Base-by-base conservation (phyloP, 2,329 filamentous ascomycete species). In the Colletotrichum spaethianum region DNA sequence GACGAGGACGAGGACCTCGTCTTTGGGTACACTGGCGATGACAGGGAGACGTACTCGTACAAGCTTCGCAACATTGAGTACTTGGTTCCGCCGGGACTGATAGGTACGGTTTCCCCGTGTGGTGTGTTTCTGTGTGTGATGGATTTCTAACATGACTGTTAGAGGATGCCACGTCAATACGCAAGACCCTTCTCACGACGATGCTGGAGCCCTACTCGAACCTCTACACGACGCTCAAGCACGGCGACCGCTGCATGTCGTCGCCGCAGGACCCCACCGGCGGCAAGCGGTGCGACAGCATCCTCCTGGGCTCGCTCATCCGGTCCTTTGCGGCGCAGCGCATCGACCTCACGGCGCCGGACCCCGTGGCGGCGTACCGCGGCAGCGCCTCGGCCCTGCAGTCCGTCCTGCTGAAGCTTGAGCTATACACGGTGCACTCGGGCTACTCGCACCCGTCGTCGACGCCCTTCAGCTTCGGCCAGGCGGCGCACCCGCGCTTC, bases 291-390 rank as follows among this genome's bases (percentile, higher is more conserved):
- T 72, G 70, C 9, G 70, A 72, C 70, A 72, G 70, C 46, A 64
- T 72, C 23, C 52, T 72, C 9, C 23, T 72, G 4, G 70, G 70
- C 1, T 72, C 70, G 1, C 65, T 72, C n/a, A 72, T 72, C 20
- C 42, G 16, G 14, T 72, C 70, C 16, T 60, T 72, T 23, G 60
- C 70, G 0, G 44, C 53, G 3, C 59, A 64, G 4, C n/a, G 23
- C 0, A 12, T 72, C 26, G 70, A 72, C 20, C 52, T 72, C n/a
- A 55, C 60, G 2, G 65, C 59, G 0, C 14, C 44, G 38, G 59
- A 60, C 0, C 65, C 65, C 4, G 59, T 46, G 31, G 33, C 55
- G 16, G 65, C 59, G 1, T 72, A 69, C 53, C 53, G 59, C n/a
- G 70, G 65, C 2, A 69, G 65, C 33, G 65, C 53, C 3, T 60